Percentiles rank a stretch among this genome's conserved stretches.
These are phyloP conservation scores for Rhododendron kiyosumense DNA, from an alignment of 148 eudicot genomes.

Conservation along the genomic window DNA sequence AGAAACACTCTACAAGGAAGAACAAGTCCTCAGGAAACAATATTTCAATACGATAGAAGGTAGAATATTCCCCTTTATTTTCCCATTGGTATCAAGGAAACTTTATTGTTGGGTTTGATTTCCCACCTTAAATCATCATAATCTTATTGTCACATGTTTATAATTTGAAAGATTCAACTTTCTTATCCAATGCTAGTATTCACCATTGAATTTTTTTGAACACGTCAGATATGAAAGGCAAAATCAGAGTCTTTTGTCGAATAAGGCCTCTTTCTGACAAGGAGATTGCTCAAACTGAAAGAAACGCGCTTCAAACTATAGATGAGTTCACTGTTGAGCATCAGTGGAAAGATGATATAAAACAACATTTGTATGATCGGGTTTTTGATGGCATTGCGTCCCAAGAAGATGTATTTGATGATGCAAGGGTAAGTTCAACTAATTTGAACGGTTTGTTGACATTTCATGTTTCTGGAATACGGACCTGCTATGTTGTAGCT, in stretches of 20 bases:
- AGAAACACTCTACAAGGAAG: slow-evolving; percentile 83
- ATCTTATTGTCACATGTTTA: neutral
- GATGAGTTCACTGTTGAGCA: slow-evolving; percentile 97
- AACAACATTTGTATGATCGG: slow-evolving; percentile 87
- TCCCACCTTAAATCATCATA: neutral
- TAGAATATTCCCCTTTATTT: slow-evolving; percentile 10
- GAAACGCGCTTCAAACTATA: slow-evolving; percentile 34
- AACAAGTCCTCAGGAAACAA: slow-evolving; percentile 74
- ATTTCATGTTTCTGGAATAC: neutral
- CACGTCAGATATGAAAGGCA: slow-evolving; percentile 91
- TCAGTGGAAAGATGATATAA: slow-evolving; percentile 87
- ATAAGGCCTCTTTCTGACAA: slow-evolving; percentile 76
- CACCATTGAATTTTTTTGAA: neutral
- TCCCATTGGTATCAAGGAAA: neutral
- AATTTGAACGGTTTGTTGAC: neutral
- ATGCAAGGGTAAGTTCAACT: slow-evolving; percentile 64
- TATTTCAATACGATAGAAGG: slow-evolving; percentile 97
- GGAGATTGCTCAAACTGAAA: slow-evolving; percentile 61
- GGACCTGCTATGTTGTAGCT: neutral
- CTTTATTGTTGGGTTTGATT: neutral
- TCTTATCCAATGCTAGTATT: neutral
- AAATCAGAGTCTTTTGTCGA: slow-evolving; percentile 90
- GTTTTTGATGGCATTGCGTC: slow-evolving; percentile 81
- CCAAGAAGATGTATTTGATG: slow-evolving; percentile 93
- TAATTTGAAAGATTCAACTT: neutral